Evolutionary conservation across 2,329 filamentous ascomycete genomes (phyloP).

Genomic region (Huntiella moniliformis): DNA sequence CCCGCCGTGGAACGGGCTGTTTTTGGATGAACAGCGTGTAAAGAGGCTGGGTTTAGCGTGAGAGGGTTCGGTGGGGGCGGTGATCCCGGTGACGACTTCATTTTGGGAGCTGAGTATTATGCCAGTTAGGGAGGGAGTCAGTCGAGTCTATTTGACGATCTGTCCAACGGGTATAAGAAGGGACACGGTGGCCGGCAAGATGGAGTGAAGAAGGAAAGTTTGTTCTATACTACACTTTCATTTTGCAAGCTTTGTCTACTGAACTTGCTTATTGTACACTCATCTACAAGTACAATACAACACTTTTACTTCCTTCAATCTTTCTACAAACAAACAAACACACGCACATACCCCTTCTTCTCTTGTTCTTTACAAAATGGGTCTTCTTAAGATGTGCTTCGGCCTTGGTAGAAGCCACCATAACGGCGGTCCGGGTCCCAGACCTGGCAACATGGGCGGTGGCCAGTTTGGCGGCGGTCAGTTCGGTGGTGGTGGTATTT

Average conservation of each 20-base stretch:
- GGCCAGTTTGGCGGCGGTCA: no score
- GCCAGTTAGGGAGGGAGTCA: neutral
- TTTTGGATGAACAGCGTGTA: no score
- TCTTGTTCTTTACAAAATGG: neutral
- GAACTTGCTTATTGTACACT: neutral
- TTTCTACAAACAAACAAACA: neutral
- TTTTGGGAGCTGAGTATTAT: neutral
- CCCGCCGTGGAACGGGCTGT: no score
- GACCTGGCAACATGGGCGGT: slow-evolving; percentile 12
- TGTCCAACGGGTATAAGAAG: neutral
- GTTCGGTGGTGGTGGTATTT: neutral
- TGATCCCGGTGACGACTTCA: no score
- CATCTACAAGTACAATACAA: neutral
- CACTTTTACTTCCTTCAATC: neutral
- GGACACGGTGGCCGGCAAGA: neutral
- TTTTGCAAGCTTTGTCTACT: neutral
- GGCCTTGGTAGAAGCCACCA: neutral
- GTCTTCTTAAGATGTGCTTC: slow-evolving; percentile 1
- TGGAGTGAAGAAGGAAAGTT: neutral
- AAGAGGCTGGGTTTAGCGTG: no score
- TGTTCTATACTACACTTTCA: neutral
- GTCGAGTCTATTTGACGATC: neutral
- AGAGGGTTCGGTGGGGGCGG: no score
- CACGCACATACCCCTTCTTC: neutral
- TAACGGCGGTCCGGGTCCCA: neutral